These are phyloP conservation scores for Penicillium sp. DNA, from an alignment of 2,329 filamentous ascomycete species.

Conservation along the genomic window DNA sequence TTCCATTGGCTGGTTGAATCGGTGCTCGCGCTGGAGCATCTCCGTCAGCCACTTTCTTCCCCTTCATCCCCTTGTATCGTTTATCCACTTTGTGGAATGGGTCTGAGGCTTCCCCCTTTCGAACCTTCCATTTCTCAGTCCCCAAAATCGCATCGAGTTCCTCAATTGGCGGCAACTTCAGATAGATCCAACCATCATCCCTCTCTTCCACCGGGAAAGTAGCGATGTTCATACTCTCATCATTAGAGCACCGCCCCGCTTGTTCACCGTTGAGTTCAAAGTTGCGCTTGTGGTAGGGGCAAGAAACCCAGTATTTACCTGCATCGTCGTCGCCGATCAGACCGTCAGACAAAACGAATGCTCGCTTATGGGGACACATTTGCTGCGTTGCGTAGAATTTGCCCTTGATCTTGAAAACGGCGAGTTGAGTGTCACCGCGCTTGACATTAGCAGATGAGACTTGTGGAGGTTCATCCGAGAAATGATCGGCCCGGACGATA, in stretches of 20 bases:
- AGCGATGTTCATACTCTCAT: slow-evolving; percentile 72
- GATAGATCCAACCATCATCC: slow-evolving; percentile 72
- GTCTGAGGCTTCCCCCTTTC: slow-evolving; percentile 62
- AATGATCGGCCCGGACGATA: slow-evolving; percentile 67
- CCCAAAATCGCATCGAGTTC: slow-evolving; percentile 78
- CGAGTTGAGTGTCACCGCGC: slow-evolving; percentile 82
- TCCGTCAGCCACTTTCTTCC: slow-evolving; percentile 46
- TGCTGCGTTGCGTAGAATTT: slow-evolving; percentile 83
- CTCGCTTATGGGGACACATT: slow-evolving; percentile 91
- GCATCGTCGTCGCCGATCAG: slow-evolving; percentile 64
- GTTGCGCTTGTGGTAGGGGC: slow-evolving; percentile 86
- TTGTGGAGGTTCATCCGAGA: slow-evolving; percentile 67
- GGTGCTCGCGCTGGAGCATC: slow-evolving; percentile 10
- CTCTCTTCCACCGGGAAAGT: slow-evolving; percentile 76
- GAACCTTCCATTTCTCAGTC: slow-evolving; percentile 74
- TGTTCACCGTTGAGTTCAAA: slow-evolving; percentile 68
- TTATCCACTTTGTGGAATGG: slow-evolving; percentile 57
- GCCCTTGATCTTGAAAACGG: slow-evolving; percentile 78
- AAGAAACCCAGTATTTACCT: slow-evolving; percentile 77
- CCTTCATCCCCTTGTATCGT: slow-evolving; percentile 55
- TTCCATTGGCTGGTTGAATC: slow-evolving; percentile 25
- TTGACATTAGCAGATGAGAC: slow-evolving; percentile 72
- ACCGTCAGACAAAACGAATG: slow-evolving; percentile 84
- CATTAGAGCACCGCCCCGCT: slow-evolving; percentile 70
- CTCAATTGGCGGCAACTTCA: slow-evolving; percentile 74